phyloP scores from a whole-genome alignment of 1,284 basidiomycete genomes.

The Mrakiaceae sp. region DNA sequence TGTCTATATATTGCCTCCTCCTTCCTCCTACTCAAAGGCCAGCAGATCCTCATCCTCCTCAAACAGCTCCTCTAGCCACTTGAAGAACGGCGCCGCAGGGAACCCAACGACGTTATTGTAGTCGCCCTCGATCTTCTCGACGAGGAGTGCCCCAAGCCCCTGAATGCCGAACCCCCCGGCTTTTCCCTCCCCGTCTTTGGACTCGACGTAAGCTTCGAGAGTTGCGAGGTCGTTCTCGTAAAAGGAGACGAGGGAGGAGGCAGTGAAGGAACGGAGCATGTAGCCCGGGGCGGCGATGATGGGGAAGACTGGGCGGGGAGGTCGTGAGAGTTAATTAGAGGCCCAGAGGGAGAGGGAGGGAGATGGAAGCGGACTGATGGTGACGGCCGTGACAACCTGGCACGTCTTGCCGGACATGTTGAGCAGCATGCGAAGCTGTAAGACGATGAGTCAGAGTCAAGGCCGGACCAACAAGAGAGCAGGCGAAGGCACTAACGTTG shows the following conservation, averaged over 20 bases:
- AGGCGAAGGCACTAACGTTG: slow-evolving; percentile 39
- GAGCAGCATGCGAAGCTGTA: slow-evolving; percentile 59
- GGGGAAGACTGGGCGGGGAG: slow-evolving; percentile 53
- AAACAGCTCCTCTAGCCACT: background rate
- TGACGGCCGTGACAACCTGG: slow-evolving; percentile 83
- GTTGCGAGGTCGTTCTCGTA: slow-evolving; percentile 54
- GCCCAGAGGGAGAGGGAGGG: background rate
- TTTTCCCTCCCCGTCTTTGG: slow-evolving; percentile 76
- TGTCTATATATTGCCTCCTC: too few species aligned
- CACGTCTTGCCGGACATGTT: slow-evolving; percentile 75
- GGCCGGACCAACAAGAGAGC: background rate
- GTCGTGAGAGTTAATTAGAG: background rate
- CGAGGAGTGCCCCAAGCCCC: slow-evolving; percentile 68
- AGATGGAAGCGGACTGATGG: slow-evolving; percentile 48
- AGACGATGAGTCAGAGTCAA: background rate
- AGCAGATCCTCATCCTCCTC: too few species aligned
- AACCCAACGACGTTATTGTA: slow-evolving; percentile 55
- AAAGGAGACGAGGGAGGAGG: slow-evolving; percentile 65
- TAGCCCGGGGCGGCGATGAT: slow-evolving; percentile 76
- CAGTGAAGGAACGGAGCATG: slow-evolving; percentile 51
- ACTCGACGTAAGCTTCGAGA: slow-evolving; percentile 74
- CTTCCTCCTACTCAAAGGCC: too few species aligned
- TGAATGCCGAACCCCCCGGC: slow-evolving; percentile 94
- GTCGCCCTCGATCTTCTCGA: slow-evolving; percentile 80
- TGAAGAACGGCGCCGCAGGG: slow-evolving; percentile 9